Base-by-base conservation (phyloP, 495 filamentous ascomycete genomes). In the Sordaria brevicollis region DNA sequence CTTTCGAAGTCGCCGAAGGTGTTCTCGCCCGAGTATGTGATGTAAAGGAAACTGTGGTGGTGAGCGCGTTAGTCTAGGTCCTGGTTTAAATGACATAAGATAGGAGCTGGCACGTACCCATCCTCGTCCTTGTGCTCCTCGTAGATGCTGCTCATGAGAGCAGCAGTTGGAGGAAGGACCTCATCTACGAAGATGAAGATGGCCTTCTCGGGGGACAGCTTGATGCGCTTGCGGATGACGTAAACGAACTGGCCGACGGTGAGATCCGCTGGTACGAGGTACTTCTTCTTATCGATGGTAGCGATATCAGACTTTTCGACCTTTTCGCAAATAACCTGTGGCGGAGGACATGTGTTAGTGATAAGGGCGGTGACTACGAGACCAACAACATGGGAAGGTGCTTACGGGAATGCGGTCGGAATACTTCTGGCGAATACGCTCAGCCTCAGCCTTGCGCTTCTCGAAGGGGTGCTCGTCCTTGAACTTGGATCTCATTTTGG, bases 131-230 rank as follows among this genome's bases (percentile, higher is more conserved):
- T 97, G 88, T 97, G 94, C 81, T 99, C 95, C 81, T 99, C 95
- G 80, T 98, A 99, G 82, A 99, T 99, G 79, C 90, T 93, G 87
- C 92, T 97, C 95, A 99, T 99, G 57, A 99, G 89, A 65, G 95
- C 95, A 62, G 95, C 95, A 3, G 95, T 98, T 1, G 95, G 95
- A 38, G 95, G 95, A 34, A 99, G 88, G 38, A 98, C 94, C 86
- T 97, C 95, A 78, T 98, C 95, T 73, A 99, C 95, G 84, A 98
- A 99, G 87, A 99, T 99, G 87, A 99, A 99, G 86, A 99, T 99
- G 74, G 95, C 95, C 87, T 99, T 99, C 86, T 99, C 95, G 8
- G 95, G 95, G 11, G 93, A 97, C 67, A 99, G 87, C 92, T 99
- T 99, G 86, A 99, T 99, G 74, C 95, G 91, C 87, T 99, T 99